Evolutionary conservation across 768 basidiomycete genomes (phyloP).

Genomic region (Serendipita sp.): DNA sequence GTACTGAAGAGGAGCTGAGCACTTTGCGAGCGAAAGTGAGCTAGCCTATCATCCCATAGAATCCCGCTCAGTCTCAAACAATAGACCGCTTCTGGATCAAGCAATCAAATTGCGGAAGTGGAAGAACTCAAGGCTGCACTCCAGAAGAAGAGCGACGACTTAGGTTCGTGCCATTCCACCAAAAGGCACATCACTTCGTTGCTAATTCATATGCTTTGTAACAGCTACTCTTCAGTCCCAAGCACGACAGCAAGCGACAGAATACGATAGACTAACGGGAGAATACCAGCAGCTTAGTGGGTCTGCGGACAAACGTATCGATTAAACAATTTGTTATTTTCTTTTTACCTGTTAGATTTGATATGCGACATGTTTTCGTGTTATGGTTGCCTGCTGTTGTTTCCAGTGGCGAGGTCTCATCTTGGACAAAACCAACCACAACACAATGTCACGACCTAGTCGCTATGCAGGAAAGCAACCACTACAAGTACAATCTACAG

Average conservation of each 20-base stretch:
- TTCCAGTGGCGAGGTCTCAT: neutral
- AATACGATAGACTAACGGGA: slow-evolving; percentile 70
- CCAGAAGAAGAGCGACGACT: slow-evolving; percentile 46
- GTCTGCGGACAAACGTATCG: neutral
- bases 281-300: slow-evolving; percentile 60
- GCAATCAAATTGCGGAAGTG: slow-evolving; percentile 25
- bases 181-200: neutral
- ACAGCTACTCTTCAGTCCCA: slow-evolving; percentile 52
- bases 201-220: neutral
- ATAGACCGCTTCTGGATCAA: slow-evolving; percentile 23
- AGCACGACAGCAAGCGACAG: slow-evolving; percentile 54
- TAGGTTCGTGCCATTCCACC: slow-evolving; percentile 28
- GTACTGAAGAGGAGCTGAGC: slow-evolving; percentile 74
- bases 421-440: neutral
- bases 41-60: neutral
- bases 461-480: neutral
- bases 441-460: neutral
- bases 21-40: slow-evolving; percentile 52
- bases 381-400: neutral
- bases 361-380: neutral
- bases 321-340: neutral
- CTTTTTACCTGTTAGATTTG: neutral
- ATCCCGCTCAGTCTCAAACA: neutral
- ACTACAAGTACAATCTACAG: neutral
- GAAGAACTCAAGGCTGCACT: slow-evolving; percentile 49